Evolutionary conservation across 1,284 basidiomycete genomes (phyloP), one percentile per base, ranked within the genome.

Genomic region (Naganishia albida): DNA sequence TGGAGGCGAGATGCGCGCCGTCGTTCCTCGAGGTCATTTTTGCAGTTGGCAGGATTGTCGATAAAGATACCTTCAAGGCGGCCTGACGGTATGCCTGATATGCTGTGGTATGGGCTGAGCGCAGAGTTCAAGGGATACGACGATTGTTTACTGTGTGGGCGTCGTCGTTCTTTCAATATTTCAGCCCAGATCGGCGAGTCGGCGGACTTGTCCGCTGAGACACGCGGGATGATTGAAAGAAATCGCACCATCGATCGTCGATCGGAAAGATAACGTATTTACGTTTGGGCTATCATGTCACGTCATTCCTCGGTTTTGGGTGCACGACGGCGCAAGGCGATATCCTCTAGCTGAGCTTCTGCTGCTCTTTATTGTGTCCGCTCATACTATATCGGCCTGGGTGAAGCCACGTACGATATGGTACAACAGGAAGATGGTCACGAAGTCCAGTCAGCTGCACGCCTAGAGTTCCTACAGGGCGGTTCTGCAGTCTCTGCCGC

Each of bases 221-320:
- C 34, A n/a, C 50, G 50, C 50, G 50, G 50, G 51, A 20, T 39
- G 16, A 3, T n/a, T n/a, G 7, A 20, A 7, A 25, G 15, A 42
- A 44, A 26, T 56, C 39, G 40, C 39, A 43, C 54, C 54, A 56
- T 43, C 40, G 54, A 56, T 44, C 38, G 38, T n/a, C 7, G 18
- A 42, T 55, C 53, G 34, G 3, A 20, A 34, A 34, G 34, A 34
- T 34, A 34, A 34, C 34, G 34, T 34, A 10, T 34, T 34, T 34
- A 34, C 34, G 34, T 6, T 34, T 34, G 4, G 34, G 6, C 34
- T 34, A 4, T 34, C 34, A 4, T 34, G 34, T 34, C 34, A 34
- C 34, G 34, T 34, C 34, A 34, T 34, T 34, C 34, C 4, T 6
- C 10, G 4, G 34, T 10, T 10, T 4, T 34, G 10, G 34, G 34